phyloP scores from a whole-genome alignment of 1,284 basidiomycete genomes.

The Cryptococcus hybrid region DNA sequence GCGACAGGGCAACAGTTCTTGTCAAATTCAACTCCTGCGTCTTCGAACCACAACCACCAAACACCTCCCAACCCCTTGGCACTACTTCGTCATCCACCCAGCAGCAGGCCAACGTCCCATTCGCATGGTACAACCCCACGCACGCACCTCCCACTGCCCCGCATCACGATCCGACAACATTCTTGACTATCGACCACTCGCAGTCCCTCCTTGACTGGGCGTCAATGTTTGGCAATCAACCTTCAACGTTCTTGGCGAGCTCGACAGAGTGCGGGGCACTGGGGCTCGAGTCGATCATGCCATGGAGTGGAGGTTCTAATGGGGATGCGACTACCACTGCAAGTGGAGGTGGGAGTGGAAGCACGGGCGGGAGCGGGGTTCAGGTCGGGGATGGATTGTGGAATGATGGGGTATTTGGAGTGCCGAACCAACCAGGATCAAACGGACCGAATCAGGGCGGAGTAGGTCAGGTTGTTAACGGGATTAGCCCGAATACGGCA shows the following conservation, averaged over 20 bases:
- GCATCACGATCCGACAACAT: neutral
- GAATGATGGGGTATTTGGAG: too few relatives aligned
- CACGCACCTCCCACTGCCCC: neutral
- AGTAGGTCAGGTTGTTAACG: too few relatives aligned
- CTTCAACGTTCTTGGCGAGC: slow-evolving; percentile 4
- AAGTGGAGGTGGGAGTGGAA: neutral
- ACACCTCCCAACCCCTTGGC: neutral
- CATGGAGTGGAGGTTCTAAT: slow-evolving; percentile 6
- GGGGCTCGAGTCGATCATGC: slow-evolving; percentile 10
- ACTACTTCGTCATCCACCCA: neutral
- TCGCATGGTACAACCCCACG: neutral
- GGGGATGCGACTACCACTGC: neutral
- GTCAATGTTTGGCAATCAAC: neutral
- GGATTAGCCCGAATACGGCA: neutral
- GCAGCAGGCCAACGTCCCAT: neutral
- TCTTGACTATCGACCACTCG: neutral
- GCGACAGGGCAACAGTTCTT: too few relatives aligned
- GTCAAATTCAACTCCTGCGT: too few relatives aligned
- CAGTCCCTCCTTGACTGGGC: neutral
- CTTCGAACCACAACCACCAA: neutral
- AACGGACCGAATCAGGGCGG: too few relatives aligned
- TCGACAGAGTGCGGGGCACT: slow-evolving; percentile 14
- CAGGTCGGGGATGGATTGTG: too few relatives aligned
- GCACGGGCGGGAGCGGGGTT: slow-evolving; percentile 6
- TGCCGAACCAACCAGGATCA: too few relatives aligned